Conservation (phyloP, 192 early-diverging fungal genomes). For the Coemansia aciculifera region DNA sequence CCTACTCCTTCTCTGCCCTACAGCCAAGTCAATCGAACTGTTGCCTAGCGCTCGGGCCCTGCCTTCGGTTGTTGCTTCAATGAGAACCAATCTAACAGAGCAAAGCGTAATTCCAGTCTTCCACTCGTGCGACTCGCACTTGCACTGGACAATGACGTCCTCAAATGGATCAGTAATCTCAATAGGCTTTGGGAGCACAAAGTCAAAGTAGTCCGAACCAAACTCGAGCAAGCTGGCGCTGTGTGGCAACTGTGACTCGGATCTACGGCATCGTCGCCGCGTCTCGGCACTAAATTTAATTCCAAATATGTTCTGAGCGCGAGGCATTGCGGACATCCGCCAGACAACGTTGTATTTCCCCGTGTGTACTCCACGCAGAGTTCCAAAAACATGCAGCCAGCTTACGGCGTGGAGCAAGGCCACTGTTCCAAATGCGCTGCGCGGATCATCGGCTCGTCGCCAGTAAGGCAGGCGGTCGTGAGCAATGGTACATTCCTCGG, state of each 20-base stretch:
- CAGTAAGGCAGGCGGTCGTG: constrained; percentile 40
- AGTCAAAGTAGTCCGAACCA: constrained; percentile 54
- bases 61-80: neutral
- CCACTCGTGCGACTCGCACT: constrained; percentile 30
- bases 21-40: neutral
- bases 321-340: constrained; percentile 40
- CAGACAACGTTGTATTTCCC: constrained; percentile 43
- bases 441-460: constrained; percentile 23
- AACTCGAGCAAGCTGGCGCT: constrained; percentile 33
- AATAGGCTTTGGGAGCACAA: constrained; percentile 33
- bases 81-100: constrained; percentile 41
- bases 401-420: constrained; percentile 33
- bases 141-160: constrained; percentile 36
- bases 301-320: constrained; percentile 32
- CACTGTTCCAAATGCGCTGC: constrained; percentile 38
- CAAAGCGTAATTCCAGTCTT: constrained; percentile 39
- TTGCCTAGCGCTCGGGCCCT: neutral
- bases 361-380: constrained; percentile 30
- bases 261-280: neutral
- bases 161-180: constrained; percentile 35
- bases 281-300: constrained; percentile 34
- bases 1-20: neutral
- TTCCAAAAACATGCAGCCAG: constrained; percentile 42
- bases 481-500: constrained; percentile 32
- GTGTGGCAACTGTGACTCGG: constrained; percentile 31